Conservation (phyloP, 805 yeast species). For the Maudiozyma pseudohumilis region DNA sequence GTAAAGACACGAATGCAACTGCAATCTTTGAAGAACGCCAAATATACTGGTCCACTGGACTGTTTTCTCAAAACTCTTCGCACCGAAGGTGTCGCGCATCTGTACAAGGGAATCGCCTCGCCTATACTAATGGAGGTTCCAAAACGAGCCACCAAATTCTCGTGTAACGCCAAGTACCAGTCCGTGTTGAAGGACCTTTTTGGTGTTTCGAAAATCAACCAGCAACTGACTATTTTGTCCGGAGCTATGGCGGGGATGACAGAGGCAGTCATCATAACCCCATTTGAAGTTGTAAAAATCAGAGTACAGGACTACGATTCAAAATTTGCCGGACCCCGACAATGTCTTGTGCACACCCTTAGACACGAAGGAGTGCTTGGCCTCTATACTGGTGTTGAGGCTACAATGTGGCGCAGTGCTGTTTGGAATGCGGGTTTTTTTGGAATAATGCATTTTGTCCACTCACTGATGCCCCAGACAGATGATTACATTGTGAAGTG, state of each 20-base stretch:
- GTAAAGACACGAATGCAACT: conserved; percentile 88
- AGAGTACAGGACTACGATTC: conserved; percentile 82
- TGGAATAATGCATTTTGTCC: conserved; percentile 82
- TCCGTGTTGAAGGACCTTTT: conserved; percentile 64
- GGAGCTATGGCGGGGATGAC: conserved; percentile 98
- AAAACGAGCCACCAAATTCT: conserved; percentile 95
- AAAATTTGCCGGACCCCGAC: conserved; percentile 71
- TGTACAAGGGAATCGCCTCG: conserved; percentile 88
- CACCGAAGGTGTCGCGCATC: conserved; percentile 71
- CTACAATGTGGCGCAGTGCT: conserved; percentile 93
- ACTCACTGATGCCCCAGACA: conserved; percentile 33
- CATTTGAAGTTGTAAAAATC: conserved; percentile 90
- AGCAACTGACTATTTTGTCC: conserved; percentile 73
- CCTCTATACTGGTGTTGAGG: conserved; percentile 86
- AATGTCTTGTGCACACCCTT: conserved; percentile 64
- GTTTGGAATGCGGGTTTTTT: conserved; percentile 97
- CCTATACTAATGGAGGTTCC: conserved; percentile 98
- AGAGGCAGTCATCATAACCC: conserved; percentile 92
- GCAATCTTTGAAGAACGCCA: background rate
- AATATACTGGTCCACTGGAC: conserved; percentile 39
- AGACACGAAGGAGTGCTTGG: conserved; percentile 68
- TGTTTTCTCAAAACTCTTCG: conserved; percentile 72
- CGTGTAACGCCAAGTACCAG: conserved; percentile 95
- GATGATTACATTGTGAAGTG: conserved; percentile 40
- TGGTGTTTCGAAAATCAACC: conserved; percentile 60